Evolutionary conservation across 2,329 filamentous ascomycete species (phyloP).

Genomic region (Phialemonium atrogriseum): DNA sequence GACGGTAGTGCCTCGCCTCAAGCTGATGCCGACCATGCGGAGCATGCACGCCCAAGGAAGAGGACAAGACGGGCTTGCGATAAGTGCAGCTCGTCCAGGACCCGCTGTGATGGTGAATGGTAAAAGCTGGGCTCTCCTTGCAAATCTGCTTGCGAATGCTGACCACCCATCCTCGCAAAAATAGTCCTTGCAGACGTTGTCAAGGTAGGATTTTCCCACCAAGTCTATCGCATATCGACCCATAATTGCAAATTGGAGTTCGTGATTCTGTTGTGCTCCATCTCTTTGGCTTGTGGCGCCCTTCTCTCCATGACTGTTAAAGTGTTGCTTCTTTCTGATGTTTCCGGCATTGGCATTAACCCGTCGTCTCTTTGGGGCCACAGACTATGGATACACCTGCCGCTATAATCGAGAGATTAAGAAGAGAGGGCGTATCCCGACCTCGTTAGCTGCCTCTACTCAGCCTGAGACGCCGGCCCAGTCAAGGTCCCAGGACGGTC

Average conservation of each 20-base stretch:
- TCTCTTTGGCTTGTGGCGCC: no score
- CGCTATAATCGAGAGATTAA: conserved; percentile 3
- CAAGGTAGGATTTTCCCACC: conserved; percentile 2
- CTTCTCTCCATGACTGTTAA: no score
- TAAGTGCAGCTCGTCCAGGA: conserved; percentile 1
- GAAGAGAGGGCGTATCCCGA: conserved; percentile 2
- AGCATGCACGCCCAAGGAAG: conserved; percentile 3
- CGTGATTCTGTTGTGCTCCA: no score
- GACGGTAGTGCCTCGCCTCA: neutral
- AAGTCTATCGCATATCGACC: no score
- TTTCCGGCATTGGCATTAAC: no score
- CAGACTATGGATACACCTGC: conserved; percentile 2
- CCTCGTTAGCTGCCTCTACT: neutral
- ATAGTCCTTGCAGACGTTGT: conserved; percentile 2
- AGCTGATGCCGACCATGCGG: neutral
- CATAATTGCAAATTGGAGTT: no score
- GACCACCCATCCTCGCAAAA: no score
- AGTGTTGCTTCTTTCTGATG: no score
- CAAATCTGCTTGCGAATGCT: no score
- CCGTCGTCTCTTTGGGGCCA: no score
- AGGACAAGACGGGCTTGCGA: conserved; percentile 1
- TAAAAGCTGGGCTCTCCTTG: neutral
- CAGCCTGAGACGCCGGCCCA: neutral
- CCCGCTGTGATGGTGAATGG: conserved; percentile 1
- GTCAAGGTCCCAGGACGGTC: neutral